phyloP scores from a whole-genome alignment of 2,329 filamentous ascomycete genomes.

The Reticulascus tulasneorum region DNA sequence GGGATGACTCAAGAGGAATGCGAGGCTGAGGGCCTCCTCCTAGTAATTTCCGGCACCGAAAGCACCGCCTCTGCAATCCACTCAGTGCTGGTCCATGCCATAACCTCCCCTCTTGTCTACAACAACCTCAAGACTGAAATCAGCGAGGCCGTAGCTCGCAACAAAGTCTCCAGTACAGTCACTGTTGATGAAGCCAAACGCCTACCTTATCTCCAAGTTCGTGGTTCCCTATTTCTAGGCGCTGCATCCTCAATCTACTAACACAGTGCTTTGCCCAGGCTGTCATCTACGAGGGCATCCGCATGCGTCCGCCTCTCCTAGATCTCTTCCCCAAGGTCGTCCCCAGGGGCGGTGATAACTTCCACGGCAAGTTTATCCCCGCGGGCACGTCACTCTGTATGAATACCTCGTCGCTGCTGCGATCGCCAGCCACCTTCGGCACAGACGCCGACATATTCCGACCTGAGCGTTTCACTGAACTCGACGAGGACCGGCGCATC shows the following conservation, averaged over 20 bases:
- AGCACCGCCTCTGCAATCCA: conserved; percentile 54
- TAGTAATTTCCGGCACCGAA: conserved; percentile 50
- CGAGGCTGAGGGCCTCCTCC: conserved; percentile 23
- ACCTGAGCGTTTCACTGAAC: conserved; percentile 45
- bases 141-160: conserved; percentile 23
- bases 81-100: conserved; percentile 47
- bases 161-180: conserved; percentile 15
- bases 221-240: no score
- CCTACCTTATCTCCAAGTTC: no score
- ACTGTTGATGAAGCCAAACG: background rate
- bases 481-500: conserved; percentile 23
- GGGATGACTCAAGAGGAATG: conserved; percentile 24
- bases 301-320: conserved; percentile 2
- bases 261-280: no score
- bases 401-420: conserved; percentile 28
- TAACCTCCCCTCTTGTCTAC: conserved; percentile 44
- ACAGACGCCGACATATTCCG: conserved; percentile 40
- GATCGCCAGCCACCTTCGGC: conserved; percentile 35
- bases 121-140: conserved; percentile 44
- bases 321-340: conserved; percentile 1
- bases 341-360: conserved; percentile 3
- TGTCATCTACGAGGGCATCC: conserved; percentile 5
- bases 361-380: conserved; percentile 28
- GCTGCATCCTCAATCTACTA: no score
- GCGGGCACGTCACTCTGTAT: conserved; percentile 39